Percentiles rank a stretch among this genome's conserved stretches.
Conservation (phyloP, 1,284 basidiomycete species). For the Pisolithus thermaeus region DNA sequence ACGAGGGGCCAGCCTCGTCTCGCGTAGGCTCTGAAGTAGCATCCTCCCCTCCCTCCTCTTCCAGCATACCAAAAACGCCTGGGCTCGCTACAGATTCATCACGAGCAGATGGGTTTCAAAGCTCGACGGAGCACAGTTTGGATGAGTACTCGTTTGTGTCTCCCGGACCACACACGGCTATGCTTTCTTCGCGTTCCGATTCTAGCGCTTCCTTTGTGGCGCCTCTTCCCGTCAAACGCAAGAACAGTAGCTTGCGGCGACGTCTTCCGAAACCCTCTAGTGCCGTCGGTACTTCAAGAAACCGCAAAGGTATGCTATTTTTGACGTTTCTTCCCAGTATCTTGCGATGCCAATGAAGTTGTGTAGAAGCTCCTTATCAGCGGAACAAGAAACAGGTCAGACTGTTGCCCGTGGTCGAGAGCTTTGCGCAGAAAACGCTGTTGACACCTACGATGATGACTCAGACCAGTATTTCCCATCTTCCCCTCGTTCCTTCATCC, state of each 20-base stretch:
- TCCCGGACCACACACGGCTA: constrained; percentile 8
- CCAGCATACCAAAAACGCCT: background rate
- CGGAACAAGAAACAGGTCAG: constrained; percentile 12
- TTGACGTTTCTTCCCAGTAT: background rate
- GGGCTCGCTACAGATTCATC: constrained; percentile 4
- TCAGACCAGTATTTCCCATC: constrained; percentile 5
- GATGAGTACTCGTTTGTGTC: constrained; percentile 29
- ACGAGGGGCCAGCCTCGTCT: constrained; percentile 10
- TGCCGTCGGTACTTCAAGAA: background rate
- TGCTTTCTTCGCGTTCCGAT: constrained; percentile 15
- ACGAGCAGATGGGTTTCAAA: constrained; percentile 3
- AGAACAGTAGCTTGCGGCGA: constrained; percentile 4
- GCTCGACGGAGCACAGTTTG: constrained; percentile 14
- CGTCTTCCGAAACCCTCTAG: constrained; percentile 7
- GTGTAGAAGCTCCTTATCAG: constrained; percentile 1
- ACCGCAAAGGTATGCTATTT: constrained; percentile 12
- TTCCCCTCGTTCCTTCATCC: constrained; percentile 11
- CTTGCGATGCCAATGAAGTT: background rate
- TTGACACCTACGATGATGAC: constrained; percentile 9
- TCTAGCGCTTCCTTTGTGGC: constrained; percentile 15
- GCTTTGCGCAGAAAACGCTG: constrained; percentile 22
- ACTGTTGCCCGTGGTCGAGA: constrained; percentile 38
- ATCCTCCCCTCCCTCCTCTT: constrained; percentile 2
- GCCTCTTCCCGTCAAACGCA: constrained; percentile 6
- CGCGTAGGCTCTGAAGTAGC: constrained; percentile 13